Base-by-base conservation (phyloP, 2,329 filamentous ascomycete species). In the Fusarium luffae region DNA sequence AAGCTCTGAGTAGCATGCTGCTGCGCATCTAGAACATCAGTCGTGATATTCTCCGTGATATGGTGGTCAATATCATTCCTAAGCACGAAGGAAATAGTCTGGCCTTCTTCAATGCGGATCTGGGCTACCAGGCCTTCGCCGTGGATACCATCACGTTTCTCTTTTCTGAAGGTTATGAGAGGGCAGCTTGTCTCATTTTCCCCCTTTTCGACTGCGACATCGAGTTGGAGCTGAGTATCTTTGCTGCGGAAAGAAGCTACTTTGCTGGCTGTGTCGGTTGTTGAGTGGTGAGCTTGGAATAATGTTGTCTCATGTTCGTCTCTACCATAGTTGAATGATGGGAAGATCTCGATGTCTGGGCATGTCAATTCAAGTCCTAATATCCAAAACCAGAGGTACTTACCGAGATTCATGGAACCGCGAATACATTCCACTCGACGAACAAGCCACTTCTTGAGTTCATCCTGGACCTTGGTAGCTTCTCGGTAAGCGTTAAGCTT, bases 381-480 rank as follows among this genome's bases (percentile, higher is more conserved):
- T 10, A 5, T 34, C 1, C 16, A 30, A 6, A 12, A 5, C 48
- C 6, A 5, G 13, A 14, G 18, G 4, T 12, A 19, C 77, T 49
- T 71, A 88, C 86, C 85, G 25, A 93, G 80, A 49, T 88, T 85
- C 75, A 93, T 83, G 2, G 81, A 79, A 18, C 92, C 91, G 46
- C 92, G 86, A 71, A 92, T 89, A 72, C 92, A 93, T 76, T 93
- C 91, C 2, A 92, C 87, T 57, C 91, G 85, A 50, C 92, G 83
- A 21, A 93, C 87, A 27, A 93, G 81, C 90, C 89, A 92, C 76
- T 87, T 87, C 81, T 91, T 92, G 66, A 93, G 82, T 76, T 89
- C 87, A 68, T 88, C 85, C 65, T 86, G 85, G 14, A 89, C 86
- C 43, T 76, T 81, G 37, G 80, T 82, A 5, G 84, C 82, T 74